phyloP scores from a whole-genome alignment of 2,329 filamentous ascomycete species.

The Colletotrichum phormii region DNA sequence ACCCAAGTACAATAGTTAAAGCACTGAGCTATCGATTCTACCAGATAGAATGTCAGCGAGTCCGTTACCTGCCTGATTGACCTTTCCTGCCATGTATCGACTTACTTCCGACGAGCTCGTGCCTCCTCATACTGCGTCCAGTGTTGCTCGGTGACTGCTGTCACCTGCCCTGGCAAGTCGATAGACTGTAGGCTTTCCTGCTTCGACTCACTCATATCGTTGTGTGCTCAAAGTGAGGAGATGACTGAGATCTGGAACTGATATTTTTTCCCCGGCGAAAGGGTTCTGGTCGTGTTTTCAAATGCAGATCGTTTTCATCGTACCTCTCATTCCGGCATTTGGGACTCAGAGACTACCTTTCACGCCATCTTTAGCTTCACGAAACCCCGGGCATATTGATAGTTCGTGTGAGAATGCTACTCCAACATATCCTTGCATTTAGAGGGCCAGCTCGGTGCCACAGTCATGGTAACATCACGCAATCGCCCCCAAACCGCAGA shows the following conservation, averaged over 20 bases:
- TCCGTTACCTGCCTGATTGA: neutral
- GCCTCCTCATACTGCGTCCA: conserved; percentile 36
- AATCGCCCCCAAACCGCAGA: neutral
- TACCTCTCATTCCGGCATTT: conserved; percentile 20
- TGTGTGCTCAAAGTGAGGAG: neutral
- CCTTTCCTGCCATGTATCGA: neutral
- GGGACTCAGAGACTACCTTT: neutral
- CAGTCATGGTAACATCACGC: conserved; percentile 26
- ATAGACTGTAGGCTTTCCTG: conserved; percentile 1
- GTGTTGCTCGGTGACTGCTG: conserved; percentile 13
- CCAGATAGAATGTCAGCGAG: neutral
- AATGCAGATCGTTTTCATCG: neutral
- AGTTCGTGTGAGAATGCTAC: neutral
- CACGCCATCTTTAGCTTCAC: conserved; percentile 13
- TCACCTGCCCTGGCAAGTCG: neutral
- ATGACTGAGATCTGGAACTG: neutral
- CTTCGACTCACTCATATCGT: conserved; percentile 8
- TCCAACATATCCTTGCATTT: neutral
- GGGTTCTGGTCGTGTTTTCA: neutral
- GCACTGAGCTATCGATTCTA: conserved; percentile 59
- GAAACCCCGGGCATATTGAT: neutral
- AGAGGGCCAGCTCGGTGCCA: neutral
- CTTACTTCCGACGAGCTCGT: conserved; percentile 37
- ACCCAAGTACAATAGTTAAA: conserved; percentile 60
- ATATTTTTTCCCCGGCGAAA: neutral